phyloP scores from a whole-genome alignment of 2,329 filamentous ascomycete genomes.

The Apiospora marii region DNA sequence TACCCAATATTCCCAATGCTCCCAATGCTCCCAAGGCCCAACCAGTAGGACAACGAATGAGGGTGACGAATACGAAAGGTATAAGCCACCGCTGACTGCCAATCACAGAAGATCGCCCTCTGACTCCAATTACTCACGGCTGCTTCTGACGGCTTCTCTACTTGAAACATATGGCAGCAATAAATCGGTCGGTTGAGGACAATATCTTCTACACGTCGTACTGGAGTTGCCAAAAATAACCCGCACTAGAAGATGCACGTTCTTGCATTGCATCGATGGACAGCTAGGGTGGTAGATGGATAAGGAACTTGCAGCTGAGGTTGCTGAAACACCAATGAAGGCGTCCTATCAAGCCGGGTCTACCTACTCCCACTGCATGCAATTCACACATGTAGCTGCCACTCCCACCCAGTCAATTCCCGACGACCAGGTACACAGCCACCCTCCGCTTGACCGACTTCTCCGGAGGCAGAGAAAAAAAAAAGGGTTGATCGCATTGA shows the following conservation, averaged over 20 bases:
- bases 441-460: not conserved
- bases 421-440: constrained; percentile 12
- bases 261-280: constrained; percentile 5
- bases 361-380: constrained; percentile 8
- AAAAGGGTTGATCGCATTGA: not conserved
- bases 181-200: not conserved
- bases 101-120: not conserved
- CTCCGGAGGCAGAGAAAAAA: not conserved
- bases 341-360: not conserved
- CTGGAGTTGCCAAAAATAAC: constrained; percentile 11
- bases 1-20: too few species aligned
- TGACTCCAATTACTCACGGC: not conserved
- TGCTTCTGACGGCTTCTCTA: not conserved
- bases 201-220: not conserved
- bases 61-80: not conserved
- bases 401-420: constrained; percentile 3
- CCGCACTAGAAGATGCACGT: constrained; percentile 7
- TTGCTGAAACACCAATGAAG: constrained; percentile 11
- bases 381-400: constrained; percentile 1
- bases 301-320: not conserved
- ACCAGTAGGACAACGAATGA: constrained; percentile 6
- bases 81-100: not conserved
- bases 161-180: constrained; percentile 16
- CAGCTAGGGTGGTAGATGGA: constrained; percentile 2
- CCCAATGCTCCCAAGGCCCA: not conserved